Evolutionary conservation across 148 eudicot genomes (phyloP), one percentile per base, ranked within the genome.

Genomic region (Nepenthes mirabilis): DNA sequence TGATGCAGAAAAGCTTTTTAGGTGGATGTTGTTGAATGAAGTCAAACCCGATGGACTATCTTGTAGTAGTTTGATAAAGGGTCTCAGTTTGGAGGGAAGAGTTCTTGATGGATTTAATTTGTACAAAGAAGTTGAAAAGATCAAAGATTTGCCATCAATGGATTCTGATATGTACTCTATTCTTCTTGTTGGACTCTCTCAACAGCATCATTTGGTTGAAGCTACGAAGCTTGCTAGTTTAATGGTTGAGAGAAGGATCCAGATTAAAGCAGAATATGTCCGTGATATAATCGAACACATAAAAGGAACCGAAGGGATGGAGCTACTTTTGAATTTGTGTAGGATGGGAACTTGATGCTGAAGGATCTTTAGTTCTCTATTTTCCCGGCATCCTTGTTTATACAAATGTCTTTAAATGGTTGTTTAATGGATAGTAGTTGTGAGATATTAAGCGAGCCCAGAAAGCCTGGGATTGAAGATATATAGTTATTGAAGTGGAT

Each of bases 1-100:
- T 60, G 90, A 83, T 65, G 87, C 83, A 3, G 82, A 85, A 63
- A 74, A 83, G 72, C 64, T 85, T 45, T 88, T 85, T 43, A 72
- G 58, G 71, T 76, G 65, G 80, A 85, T 88, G 95, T 47, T 87
- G 47, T 70, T 61, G 49, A 74, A 70, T 71, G 76, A 49, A 10
- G 36, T 85, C 55, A 83, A 68, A 70, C 96, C 94, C 59, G 78
- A 77, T 73, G 79, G 84, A 23, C 70, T 74, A 56, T 80, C 94
- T 51, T 81, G 82, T 57, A 81, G 84, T 58, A 66, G 65, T 35
- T 56, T 87, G 66, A 65, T 91, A 52, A 79, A 52, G 63, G 36
- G 56, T 14, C 40, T 88, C 49, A 77, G 89, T 74, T 64, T 55
- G 14, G 68, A 77, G 37, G 86, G 83, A 35, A 71, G 74, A 68